Evolutionary conservation across 768 basidiomycete genomes (phyloP).

Genomic region (Hortiboletus campestris): DNA sequence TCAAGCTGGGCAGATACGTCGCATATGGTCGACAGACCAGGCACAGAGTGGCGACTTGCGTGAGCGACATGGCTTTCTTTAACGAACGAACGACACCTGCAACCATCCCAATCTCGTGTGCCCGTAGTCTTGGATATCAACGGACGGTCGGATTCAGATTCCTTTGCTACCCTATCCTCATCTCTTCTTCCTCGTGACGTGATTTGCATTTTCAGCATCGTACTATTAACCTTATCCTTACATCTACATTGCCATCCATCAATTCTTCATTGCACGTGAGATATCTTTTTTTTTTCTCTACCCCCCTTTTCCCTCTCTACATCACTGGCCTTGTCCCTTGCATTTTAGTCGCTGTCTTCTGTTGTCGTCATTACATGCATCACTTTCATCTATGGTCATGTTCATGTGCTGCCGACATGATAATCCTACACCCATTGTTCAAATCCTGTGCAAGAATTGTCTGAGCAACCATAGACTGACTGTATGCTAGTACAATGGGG

Average conservation of each 20-base stretch:
- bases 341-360: background rate
- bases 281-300: background rate
- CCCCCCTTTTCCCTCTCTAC: background rate
- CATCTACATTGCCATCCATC: background rate
- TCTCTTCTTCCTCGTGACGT: background rate
- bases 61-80: slow-evolving; percentile 21
- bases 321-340: background rate
- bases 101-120: background rate
- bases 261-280: background rate
- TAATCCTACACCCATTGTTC: slow-evolving; percentile 7
- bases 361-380: slow-evolving; percentile 12
- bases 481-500: too few relatives aligned
- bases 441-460: background rate
- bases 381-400: slow-evolving; percentile 1
- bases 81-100: background rate
- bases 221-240: slow-evolving; percentile 17
- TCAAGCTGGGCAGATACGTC: slow-evolving; percentile 48
- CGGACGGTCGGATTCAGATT: slow-evolving; percentile 12
- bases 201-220: slow-evolving; percentile 16
- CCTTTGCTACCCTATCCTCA: background rate
- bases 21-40: slow-evolving; percentile 44
- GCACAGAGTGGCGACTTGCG: slow-evolving; percentile 37
- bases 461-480: background rate
- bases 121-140: slow-evolving; percentile 11
- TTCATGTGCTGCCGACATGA: slow-evolving; percentile 5